Conservation (phyloP, 371 early-diverging fungal genomes). For the Sporodiniella umbellata region DNA sequence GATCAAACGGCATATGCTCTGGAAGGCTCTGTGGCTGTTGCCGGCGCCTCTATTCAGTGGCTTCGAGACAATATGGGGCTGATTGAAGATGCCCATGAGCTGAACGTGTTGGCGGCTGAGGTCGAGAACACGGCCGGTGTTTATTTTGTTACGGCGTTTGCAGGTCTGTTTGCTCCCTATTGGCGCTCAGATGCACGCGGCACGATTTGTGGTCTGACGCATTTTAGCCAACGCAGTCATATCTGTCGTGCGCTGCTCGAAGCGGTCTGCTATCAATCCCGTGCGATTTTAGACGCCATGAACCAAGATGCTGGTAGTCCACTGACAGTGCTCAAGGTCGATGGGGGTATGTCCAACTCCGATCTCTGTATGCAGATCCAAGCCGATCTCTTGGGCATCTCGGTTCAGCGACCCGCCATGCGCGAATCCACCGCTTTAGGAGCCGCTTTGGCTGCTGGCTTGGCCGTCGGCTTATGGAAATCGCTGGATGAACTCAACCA, state of each 20-base stretch:
- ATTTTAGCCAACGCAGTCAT: slow-evolving; percentile 81
- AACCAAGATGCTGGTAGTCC: slow-evolving; percentile 68
- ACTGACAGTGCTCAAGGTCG: slow-evolving; percentile 76
- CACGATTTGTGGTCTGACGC: slow-evolving; percentile 85
- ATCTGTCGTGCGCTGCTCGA: slow-evolving; percentile 90
- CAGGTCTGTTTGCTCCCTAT: slow-evolving; percentile 93
- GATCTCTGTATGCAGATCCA: slow-evolving; percentile 92
- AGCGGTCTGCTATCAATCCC: slow-evolving; percentile 88
- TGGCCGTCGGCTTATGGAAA: slow-evolving; percentile 77
- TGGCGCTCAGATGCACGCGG: slow-evolving; percentile 94
- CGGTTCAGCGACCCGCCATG: slow-evolving; percentile 86
- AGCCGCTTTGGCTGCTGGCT: slow-evolving; percentile 92
- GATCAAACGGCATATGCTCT: slow-evolving; percentile 72
- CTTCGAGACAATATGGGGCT: slow-evolving; percentile 84
- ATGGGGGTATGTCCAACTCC: slow-evolving; percentile 94
- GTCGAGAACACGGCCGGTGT: slow-evolving; percentile 86
- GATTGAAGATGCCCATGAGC: slow-evolving; percentile 66
- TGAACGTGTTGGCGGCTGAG: slow-evolving; percentile 46
- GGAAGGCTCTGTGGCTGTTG: slow-evolving; percentile 95
- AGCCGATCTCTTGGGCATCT: slow-evolving; percentile 84
- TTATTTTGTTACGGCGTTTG: slow-evolving; percentile 96
- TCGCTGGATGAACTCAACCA: slow-evolving; percentile 30
- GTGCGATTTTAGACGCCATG: slow-evolving; percentile 93
- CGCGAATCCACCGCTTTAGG: slow-evolving; percentile 93
- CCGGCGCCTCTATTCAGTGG: slow-evolving; percentile 93